Conservation (phyloP, 352 stramenopile species). For the Pythium brachiatum region DNA sequence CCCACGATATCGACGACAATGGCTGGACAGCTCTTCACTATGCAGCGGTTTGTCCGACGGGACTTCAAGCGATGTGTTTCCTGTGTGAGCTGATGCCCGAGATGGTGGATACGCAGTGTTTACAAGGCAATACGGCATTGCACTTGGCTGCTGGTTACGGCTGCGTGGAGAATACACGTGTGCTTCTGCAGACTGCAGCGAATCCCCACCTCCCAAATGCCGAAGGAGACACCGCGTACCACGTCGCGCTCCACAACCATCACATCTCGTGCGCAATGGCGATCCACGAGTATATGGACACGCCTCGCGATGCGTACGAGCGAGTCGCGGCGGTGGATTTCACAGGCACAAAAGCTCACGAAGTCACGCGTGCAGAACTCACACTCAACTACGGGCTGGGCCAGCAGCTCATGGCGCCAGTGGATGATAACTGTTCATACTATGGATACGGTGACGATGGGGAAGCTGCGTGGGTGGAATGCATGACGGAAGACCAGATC, state of each 20-base stretch:
- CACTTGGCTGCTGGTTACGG: constrained; percentile 62
- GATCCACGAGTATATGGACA: constrained; percentile 57
- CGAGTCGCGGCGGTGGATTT: not conserved
- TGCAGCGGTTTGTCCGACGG: constrained; percentile 39
- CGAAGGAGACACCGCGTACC: constrained; percentile 44
- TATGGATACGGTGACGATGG: constrained; percentile 2
- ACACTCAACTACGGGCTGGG: constrained; percentile 1
- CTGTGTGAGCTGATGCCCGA: constrained; percentile 51
- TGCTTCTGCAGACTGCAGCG: constrained; percentile 55
- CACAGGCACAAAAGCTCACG: constrained; percentile 4
- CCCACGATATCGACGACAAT: constrained; percentile 40
- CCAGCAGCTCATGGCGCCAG: not conserved
- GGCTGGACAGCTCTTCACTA: constrained; percentile 69
- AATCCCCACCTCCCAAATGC: constrained; percentile 45
- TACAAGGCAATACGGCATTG: constrained; percentile 58
- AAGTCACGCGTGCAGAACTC: not conserved
- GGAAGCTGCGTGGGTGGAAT: constrained; percentile 39
- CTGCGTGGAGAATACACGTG: constrained; percentile 45
- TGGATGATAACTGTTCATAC: not conserved
- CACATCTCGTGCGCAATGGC: constrained; percentile 51
- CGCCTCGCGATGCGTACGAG: constrained; percentile 28
- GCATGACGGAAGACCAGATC: constrained; percentile 46
- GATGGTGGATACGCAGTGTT: constrained; percentile 45
- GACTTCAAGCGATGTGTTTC: constrained; percentile 44
- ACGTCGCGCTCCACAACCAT: constrained; percentile 52